Evolutionary conservation across 495 filamentous ascomycete genomes (phyloP).

Genomic region (Penicillium salamii): DNA sequence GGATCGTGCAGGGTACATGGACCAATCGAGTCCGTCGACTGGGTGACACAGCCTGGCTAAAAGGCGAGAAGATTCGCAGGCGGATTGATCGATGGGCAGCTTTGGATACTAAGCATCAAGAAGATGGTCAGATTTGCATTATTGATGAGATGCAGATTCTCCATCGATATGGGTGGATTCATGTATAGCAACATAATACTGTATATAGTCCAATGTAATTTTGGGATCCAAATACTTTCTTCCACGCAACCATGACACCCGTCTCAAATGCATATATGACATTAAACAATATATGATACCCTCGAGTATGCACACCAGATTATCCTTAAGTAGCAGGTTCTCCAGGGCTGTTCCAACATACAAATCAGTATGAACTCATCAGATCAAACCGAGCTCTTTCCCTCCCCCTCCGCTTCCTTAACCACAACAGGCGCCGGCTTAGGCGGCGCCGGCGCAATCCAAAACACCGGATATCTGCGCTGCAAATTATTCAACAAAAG

Average conservation of each 20-base stretch:
- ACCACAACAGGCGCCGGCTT: background rate
- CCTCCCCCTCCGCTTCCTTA: slow-evolving; percentile 9
- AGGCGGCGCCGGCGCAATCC: slow-evolving; percentile 40
- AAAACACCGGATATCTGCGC: slow-evolving; percentile 69
- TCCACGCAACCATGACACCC: too few species aligned
- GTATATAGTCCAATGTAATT: background rate
- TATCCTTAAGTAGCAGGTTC: too few species aligned
- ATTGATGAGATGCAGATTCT: slow-evolving; percentile 87
- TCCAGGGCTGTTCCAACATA: too few species aligned
- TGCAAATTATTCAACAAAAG: slow-evolving; percentile 71
- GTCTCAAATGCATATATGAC: too few species aligned
- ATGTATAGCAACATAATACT: slow-evolving; percentile 47
- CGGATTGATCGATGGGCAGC: slow-evolving; percentile 40
- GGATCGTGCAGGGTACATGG: slow-evolving; percentile 51
- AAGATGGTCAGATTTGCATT: slow-evolving; percentile 63
- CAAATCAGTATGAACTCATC: too few species aligned
- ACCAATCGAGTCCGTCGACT: slow-evolving; percentile 56
- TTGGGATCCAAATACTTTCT: too few species aligned
- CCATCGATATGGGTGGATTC: slow-evolving; percentile 70
- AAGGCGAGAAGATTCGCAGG: slow-evolving; percentile 35
- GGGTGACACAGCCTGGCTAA: slow-evolving; percentile 34
- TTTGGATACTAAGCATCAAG: slow-evolving; percentile 35
- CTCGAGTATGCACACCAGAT: too few species aligned
- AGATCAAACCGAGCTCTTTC: slow-evolving; percentile 10
- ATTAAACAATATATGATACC: too few species aligned